Evolutionary conservation across 2,329 filamentous ascomycete genomes (phyloP).

Genomic region (Penicillium expansum): DNA sequence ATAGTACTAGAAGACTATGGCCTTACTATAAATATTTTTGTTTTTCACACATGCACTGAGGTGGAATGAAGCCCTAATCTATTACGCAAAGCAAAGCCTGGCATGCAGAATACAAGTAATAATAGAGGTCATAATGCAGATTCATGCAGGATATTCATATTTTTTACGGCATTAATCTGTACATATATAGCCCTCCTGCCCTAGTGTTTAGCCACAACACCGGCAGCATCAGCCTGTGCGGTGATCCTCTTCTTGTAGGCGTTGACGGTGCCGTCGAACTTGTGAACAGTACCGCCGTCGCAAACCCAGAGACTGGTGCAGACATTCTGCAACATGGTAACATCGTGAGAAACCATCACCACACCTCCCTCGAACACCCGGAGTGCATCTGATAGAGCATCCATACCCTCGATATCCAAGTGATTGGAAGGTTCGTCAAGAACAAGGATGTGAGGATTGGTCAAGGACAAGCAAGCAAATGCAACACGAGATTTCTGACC

Average conservation of each 20-base stretch:
- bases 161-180: slow-evolving; percentile 5
- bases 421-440: slow-evolving; percentile 99
- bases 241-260: slow-evolving; percentile 96
- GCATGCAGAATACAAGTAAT: background rate
- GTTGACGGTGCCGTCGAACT: slow-evolving; percentile 93
- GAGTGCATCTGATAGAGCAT: slow-evolving; percentile 82
- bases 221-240: slow-evolving; percentile 80
- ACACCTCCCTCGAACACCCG: slow-evolving; percentile 89
- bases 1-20: background rate
- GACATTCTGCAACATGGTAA: slow-evolving; percentile 96
- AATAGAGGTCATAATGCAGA: background rate
- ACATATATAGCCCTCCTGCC: slow-evolving; percentile 18
- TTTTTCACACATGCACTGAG: background rate
- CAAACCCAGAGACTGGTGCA: slow-evolving; percentile 96
- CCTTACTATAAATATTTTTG: background rate
- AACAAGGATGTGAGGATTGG: slow-evolving; percentile 93
- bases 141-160: slow-evolving; percentile 1
- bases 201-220: slow-evolving; percentile 60
- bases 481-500: slow-evolving; percentile 98
- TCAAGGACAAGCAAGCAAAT: slow-evolving; percentile 91
- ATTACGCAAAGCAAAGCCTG: background rate
- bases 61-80: background rate
- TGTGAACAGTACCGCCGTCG: slow-evolving; percentile 88
- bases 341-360: slow-evolving; percentile 98
- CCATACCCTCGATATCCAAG: slow-evolving; percentile 98